These are phyloP conservation scores for Arthonia radiata DNA, from an alignment of 495 filamentous ascomycete species.

Conservation along the genomic window DNA sequence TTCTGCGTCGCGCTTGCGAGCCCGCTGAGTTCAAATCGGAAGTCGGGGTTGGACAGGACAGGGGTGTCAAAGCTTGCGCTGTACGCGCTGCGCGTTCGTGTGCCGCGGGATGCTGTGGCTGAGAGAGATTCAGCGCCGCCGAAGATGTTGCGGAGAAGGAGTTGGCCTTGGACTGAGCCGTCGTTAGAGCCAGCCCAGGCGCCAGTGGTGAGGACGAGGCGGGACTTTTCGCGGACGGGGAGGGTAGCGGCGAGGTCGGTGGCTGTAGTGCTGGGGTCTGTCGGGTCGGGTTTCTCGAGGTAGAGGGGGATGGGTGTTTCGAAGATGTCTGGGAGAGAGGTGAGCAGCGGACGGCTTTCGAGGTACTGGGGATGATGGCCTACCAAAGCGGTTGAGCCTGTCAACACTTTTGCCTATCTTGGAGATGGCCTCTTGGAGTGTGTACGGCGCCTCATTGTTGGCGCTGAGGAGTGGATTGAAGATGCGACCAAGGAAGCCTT, in stretches of 20 bases:
- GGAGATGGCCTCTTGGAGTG: conserved; percentile 47
- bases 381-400: conserved; percentile 65
- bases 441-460: conserved; percentile 40
- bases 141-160: conserved; percentile 71
- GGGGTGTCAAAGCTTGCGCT: conserved; percentile 62
- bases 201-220: conserved; percentile 65
- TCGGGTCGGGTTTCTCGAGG: conserved; percentile 39
- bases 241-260: conserved; percentile 62
- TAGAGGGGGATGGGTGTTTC: conserved; percentile 58
- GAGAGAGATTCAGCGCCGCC: conserved; percentile 80
- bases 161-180: conserved; percentile 69
- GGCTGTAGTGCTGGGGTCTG: conserved; percentile 30
- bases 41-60: conserved; percentile 54
- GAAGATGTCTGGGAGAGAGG: conserved; percentile 42
- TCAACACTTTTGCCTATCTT: conserved; percentile 39
- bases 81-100: conserved; percentile 72
- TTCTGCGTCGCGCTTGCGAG: conserved; percentile 64
- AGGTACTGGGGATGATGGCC: conserved; percentile 1
- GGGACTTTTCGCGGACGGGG: conserved; percentile 49
- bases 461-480: conserved; percentile 52
- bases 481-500: conserved; percentile 57
- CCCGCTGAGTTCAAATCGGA: conserved; percentile 48
- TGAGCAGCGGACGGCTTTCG: background rate
- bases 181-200: conserved; percentile 81
- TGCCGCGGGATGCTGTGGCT: conserved; percentile 64